Evolutionary conservation across 1,284 basidiomycete species (phyloP).

Genomic region (Abortiporus biennis): DNA sequence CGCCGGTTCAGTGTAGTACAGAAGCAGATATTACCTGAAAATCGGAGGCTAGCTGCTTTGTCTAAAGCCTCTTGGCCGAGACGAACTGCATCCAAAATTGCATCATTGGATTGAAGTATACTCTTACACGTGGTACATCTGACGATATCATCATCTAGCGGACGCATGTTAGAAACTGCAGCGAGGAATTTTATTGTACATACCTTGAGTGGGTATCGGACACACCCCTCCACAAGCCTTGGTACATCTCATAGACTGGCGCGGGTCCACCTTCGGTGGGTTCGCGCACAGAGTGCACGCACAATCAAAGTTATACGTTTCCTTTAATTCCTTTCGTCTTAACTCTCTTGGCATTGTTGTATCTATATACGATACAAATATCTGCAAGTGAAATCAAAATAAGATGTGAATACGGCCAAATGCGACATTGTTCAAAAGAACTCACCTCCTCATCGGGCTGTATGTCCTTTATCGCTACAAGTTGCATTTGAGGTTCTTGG

Average conservation of each 20-base stretch:
- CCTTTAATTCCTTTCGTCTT: slow-evolving; percentile 54
- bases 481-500: slow-evolving; percentile 61
- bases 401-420: slow-evolving; percentile 6
- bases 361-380: slow-evolving; percentile 82
- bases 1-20: slow-evolving; percentile 2
- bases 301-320: slow-evolving; percentile 82
- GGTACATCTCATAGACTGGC: slow-evolving; percentile 65
- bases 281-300: slow-evolving; percentile 54
- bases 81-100: slow-evolving; percentile 53
- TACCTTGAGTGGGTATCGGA: slow-evolving; percentile 52
- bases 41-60: slow-evolving; percentile 59
- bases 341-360: slow-evolving; percentile 57
- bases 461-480: slow-evolving; percentile 68
- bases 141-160: slow-evolving; percentile 36
- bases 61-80: slow-evolving; percentile 65
- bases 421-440: background rate
- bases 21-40: slow-evolving; percentile 35
- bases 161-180: slow-evolving; percentile 6
- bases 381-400: slow-evolving; percentile 24
- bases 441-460: slow-evolving; percentile 63
- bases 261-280: slow-evolving; percentile 45
- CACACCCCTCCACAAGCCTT: slow-evolving; percentile 58
- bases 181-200: slow-evolving; percentile 6
- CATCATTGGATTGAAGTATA: slow-evolving; percentile 40
- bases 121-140: slow-evolving; percentile 58